Evolutionary conservation across 2,329 filamentous ascomycete genomes (phyloP).

Genomic region (Pleoardoris graminearum): DNA sequence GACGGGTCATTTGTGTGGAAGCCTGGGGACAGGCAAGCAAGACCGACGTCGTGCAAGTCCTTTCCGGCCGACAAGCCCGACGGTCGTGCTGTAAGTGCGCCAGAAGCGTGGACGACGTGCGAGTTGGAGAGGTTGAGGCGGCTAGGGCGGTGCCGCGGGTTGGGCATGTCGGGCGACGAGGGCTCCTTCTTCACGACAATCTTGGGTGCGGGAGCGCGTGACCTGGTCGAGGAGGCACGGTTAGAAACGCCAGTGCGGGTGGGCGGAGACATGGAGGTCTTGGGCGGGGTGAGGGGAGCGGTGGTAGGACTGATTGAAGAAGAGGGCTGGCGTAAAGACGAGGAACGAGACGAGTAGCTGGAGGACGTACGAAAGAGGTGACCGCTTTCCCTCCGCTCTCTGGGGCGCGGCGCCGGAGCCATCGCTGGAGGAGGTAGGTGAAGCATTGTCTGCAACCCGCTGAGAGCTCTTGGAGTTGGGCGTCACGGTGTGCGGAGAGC

Average conservation of each 20-base stretch:
- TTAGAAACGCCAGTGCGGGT: constrained; percentile 33
- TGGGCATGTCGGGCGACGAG: constrained; percentile 76
- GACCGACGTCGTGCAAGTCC: constrained; percentile 87
- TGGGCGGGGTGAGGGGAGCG: constrained; percentile 21
- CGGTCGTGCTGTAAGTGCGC: constrained; percentile 65
- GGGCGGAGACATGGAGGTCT: constrained; percentile 34
- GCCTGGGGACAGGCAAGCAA: constrained; percentile 92
- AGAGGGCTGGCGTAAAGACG: constrained; percentile 27
- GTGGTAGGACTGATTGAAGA: constrained; percentile 22
- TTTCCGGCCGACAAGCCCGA: constrained; percentile 73
- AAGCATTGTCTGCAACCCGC: constrained; percentile 43
- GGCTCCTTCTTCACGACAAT: constrained; percentile 98
- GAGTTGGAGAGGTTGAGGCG: constrained; percentile 73
- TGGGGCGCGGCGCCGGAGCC: constrained; percentile 35
- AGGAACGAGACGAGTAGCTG: constrained; percentile 29
- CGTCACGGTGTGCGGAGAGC: constrained; percentile 45
- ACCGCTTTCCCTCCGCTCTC: constrained; percentile 56
- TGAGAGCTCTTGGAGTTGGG: constrained; percentile 42
- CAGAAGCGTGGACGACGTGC: constrained; percentile 48
- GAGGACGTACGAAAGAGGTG: constrained; percentile 55
- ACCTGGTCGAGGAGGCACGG: constrained; percentile 52
- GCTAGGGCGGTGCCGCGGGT: constrained; percentile 73
- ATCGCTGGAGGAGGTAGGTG: constrained; percentile 46
- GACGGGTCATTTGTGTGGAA: constrained; percentile 96
- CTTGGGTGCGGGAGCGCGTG: constrained; percentile 66